Conservation (phyloP, 208 protist species). For the Leishmania braziliensis region DNA sequence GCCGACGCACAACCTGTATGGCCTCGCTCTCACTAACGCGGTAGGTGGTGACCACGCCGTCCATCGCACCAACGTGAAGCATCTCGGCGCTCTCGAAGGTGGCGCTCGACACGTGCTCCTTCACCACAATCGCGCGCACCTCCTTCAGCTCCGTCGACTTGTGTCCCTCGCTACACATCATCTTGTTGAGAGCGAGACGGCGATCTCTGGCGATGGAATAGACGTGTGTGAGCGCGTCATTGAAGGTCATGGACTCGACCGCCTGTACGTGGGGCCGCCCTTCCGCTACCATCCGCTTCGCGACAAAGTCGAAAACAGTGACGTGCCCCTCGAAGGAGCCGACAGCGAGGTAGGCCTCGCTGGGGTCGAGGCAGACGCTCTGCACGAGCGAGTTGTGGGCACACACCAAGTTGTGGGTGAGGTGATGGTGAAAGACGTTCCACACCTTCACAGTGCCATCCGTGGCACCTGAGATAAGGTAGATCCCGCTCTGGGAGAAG, state of each 20-base stretch:
- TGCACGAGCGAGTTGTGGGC: constrained; percentile 60
- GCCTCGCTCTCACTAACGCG: constrained; percentile 48
- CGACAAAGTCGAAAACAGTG: constrained; percentile 80
- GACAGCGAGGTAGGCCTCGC: constrained; percentile 63
- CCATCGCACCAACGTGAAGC: constrained; percentile 74
- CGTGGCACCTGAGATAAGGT: constrained; percentile 79
- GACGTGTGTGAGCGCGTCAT: constrained; percentile 49
- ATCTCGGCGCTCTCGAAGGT: constrained; percentile 55
- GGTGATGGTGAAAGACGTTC: constrained; percentile 90
- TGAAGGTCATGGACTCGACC: constrained; percentile 71
- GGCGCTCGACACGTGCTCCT: constrained; percentile 71
- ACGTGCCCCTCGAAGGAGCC: constrained; percentile 88
- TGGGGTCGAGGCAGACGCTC: constrained; percentile 62
- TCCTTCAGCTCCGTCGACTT: constrained; percentile 42
- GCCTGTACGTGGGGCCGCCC: constrained; percentile 79
- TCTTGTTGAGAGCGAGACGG: constrained; percentile 53
- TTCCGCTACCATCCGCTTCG: constrained; percentile 57
- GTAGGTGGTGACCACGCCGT: constrained; percentile 79
- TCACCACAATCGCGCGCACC: constrained; percentile 71
- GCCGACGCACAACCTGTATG: constrained; percentile 45
- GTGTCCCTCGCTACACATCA: constrained; percentile 16
- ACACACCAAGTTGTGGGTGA: constrained; percentile 86
- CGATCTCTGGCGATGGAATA: constrained; percentile 83
- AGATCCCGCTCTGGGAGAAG: constrained; percentile 69
- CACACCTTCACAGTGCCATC: constrained; percentile 89